phyloP scores from a whole-genome alignment of 129 eudicot species.

The Glebionis coronaria region DNA sequence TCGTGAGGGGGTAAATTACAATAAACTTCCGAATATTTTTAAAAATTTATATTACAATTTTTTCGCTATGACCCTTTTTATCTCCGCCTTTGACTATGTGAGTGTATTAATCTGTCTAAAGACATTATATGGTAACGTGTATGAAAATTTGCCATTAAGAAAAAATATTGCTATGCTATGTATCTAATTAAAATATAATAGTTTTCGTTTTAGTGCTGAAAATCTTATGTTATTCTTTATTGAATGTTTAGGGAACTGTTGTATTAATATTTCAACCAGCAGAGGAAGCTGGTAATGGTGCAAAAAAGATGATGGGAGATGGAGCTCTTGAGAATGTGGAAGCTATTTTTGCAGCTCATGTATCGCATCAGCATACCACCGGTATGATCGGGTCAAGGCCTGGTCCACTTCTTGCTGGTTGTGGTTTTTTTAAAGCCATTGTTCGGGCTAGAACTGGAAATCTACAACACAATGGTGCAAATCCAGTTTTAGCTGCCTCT shows the following conservation, averaged over 20 bases:
- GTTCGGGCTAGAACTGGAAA: constrained; percentile 32
- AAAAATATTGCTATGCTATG: too few relatives aligned
- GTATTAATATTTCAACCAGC: constrained; percentile 90
- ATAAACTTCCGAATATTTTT: too few relatives aligned
- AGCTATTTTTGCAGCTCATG: constrained; percentile 82
- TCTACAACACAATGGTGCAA: too few relatives aligned
- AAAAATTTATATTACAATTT: too few relatives aligned
- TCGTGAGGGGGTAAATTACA: too few relatives aligned
- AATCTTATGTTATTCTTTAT: too few relatives aligned
- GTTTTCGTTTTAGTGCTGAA: not conserved
- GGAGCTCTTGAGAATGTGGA: constrained; percentile 81
- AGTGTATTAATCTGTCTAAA: too few relatives aligned
- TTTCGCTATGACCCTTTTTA: too few relatives aligned
- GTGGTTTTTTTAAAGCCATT: constrained; percentile 80
- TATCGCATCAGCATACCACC: constrained; percentile 67
- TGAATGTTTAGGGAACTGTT: constrained; percentile 65
- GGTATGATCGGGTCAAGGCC: constrained; percentile 80
- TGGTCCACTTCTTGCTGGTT: constrained; percentile 88
- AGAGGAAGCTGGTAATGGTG: constrained; percentile 98
- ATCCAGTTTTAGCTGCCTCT: constrained; percentile 76
- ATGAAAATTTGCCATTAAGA: too few relatives aligned
- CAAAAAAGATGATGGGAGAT: constrained; percentile 75
- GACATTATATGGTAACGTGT: too few relatives aligned
- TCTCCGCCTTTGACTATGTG: too few relatives aligned
- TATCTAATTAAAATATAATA: not conserved